A percentile compares a stretch with the other conserved stretches of the same genome.
Evolutionary conservation across 805 yeast genomes (phyloP).

Genomic region (Kregervanrija fluxuum): DNA sequence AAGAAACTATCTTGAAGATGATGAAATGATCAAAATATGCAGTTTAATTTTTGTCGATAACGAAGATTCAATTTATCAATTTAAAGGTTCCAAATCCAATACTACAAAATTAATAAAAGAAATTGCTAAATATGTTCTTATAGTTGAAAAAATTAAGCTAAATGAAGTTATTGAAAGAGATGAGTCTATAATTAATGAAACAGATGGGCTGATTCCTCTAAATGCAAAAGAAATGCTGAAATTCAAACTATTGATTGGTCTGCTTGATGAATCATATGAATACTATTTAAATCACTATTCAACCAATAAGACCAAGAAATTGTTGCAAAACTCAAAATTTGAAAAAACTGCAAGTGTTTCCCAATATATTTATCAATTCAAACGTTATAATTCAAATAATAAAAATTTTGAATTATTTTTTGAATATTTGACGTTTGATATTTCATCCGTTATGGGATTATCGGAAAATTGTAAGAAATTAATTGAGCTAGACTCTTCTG

Average conservation of each 20-base stretch:
- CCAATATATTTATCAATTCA: conserved; percentile 28
- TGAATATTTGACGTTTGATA: conserved; percentile 37
- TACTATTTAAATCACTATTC: conserved; percentile 17
- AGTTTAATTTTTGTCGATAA: conserved; percentile 30
- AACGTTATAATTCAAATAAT: conserved; percentile 25
- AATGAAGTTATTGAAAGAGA: conserved; percentile 31
- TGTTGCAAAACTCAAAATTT: conserved; percentile 11
- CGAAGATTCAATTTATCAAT: conserved; percentile 20
- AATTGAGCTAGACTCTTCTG: conserved; percentile 17
- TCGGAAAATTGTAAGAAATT: conserved; percentile 25
- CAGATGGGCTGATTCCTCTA: conserved; percentile 16
- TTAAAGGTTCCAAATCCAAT: conserved; percentile 15
- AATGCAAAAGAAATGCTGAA: conserved; percentile 25
- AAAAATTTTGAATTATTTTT: conserved; percentile 33
- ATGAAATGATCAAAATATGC: conserved; percentile 40
- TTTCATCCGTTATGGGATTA: conserved; percentile 27
- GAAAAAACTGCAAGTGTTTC: conserved; percentile 21
- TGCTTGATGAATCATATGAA: conserved; percentile 25
- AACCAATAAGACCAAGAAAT: conserved; percentile 5
- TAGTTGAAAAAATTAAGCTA: conserved; percentile 34
- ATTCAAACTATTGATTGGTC: conserved; percentile 19
- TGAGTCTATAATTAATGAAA: conserved; percentile 24
- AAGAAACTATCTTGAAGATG: conserved; percentile 57
- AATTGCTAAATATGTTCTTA: conserved; percentile 46
- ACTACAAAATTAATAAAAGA: conserved; percentile 33